Evolutionary conservation across 495 filamentous ascomycete species (phyloP).

Genomic region (Clohesyomyces aquaticus): DNA sequence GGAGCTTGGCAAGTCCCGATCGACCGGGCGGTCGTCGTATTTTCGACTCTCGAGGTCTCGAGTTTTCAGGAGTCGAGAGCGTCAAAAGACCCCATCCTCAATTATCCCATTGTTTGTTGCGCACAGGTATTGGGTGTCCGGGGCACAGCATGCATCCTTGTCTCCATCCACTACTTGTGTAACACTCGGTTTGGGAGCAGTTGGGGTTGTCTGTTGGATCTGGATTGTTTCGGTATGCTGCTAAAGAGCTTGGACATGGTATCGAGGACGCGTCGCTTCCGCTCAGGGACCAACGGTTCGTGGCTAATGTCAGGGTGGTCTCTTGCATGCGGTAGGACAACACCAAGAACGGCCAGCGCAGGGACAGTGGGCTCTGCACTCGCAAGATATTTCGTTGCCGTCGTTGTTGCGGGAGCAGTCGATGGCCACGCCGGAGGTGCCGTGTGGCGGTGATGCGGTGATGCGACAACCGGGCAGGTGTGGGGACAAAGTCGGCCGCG

Average conservation of each 20-base stretch:
- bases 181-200: background rate
- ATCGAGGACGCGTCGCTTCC: slow-evolving; percentile 11
- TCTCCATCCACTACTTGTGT: background rate
- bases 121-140: background rate
- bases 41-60: too few species aligned
- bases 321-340: background rate
- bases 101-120: background rate
- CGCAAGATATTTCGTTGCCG: slow-evolving; percentile 1
- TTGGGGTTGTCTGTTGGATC: slow-evolving; percentile 9
- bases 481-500: too few species aligned
- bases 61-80: background rate
- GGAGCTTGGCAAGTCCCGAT: too few species aligned
- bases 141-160: background rate
- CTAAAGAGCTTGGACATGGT: slow-evolving; percentile 7
- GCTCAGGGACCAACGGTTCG: slow-evolving; percentile 27
- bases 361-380: too few species aligned
- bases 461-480: background rate
- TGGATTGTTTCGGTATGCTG: slow-evolving; percentile 9
- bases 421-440: background rate
- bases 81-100: background rate
- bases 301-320: slow-evolving; percentile 17
- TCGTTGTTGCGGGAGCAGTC: background rate
- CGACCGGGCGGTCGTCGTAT: too few species aligned
- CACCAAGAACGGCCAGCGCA: background rate
- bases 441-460: background rate